Conservation (phyloP, 2,329 filamentous ascomycete genomes). For the Fusarium multiceps region DNA sequence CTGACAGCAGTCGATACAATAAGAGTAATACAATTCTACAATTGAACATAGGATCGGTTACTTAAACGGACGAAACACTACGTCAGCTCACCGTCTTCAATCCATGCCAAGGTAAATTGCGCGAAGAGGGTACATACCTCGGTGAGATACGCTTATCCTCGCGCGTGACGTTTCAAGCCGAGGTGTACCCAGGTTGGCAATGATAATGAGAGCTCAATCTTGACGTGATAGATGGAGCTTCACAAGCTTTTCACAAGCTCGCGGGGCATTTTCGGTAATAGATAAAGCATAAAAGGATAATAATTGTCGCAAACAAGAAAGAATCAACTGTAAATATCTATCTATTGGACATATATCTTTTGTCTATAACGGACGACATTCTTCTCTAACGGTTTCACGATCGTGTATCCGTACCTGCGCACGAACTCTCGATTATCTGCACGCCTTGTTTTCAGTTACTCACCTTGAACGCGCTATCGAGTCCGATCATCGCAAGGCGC, state of each 20-base stretch:
- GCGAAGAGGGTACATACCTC: slow-evolving; percentile 33
- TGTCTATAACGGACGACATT: slow-evolving; percentile 14
- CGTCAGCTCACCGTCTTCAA: slow-evolving; percentile 26
- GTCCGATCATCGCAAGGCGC: neutral
- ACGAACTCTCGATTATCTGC: slow-evolving; percentile 2
- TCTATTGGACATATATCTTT: neutral
- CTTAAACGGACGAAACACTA: slow-evolving; percentile 23
- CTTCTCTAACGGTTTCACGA: slow-evolving; percentile 6
- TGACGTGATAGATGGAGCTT: slow-evolving; percentile 25
- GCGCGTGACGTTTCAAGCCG: slow-evolving; percentile 36
- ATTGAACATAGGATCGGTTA: slow-evolving; percentile 18
- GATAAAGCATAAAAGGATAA: slow-evolving; percentile 35
- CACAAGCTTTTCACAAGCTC: slow-evolving; percentile 41
- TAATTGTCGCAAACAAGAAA: slow-evolving; percentile 15
- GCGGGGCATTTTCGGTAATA: slow-evolving; percentile 30
- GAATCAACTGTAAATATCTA: slow-evolving; percentile 2
- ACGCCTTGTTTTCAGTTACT: neutral
- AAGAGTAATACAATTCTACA: neutral
- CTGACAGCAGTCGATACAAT: neutral
- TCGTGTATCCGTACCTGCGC: slow-evolving; percentile 1
- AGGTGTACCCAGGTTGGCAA: slow-evolving; percentile 33
- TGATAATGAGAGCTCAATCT: slow-evolving; percentile 19
- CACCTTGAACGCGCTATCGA: slow-evolving; percentile 2
- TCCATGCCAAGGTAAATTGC: slow-evolving; percentile 27
- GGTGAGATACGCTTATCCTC: slow-evolving; percentile 20